Evolutionary conservation across 176 grass and related monocot genomes (phyloP).

Genomic region (Tillandsia fasciculata): DNA sequence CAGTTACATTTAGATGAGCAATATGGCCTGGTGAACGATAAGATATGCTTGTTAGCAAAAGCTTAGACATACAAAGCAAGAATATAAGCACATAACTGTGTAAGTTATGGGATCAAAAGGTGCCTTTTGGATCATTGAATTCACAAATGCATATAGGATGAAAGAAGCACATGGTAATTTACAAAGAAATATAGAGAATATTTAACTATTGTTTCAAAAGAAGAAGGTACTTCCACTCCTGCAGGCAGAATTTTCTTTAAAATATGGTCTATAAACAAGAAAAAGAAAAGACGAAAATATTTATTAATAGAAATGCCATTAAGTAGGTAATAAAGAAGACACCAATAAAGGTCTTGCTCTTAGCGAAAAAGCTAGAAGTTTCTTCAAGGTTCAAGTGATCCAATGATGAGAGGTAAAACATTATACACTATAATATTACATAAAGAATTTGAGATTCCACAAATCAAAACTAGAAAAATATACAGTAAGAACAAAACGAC

Average conservation of each 20-base stretch:
- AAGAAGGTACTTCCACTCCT: slow-evolving; percentile 82
- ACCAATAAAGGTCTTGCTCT: background rate
- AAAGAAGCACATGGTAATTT: slow-evolving; percentile 9
- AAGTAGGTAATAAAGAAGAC: background rate
- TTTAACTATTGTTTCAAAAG: slow-evolving; percentile 98
- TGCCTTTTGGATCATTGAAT: no score
- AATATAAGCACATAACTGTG: no score
- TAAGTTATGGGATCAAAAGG: no score
- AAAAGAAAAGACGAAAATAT: slow-evolving; percentile 3
- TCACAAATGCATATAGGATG: background rate
- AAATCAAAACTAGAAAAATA: no score
- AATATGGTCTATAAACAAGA: slow-evolving; percentile 62
- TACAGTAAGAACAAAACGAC: no score
- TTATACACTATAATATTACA: no score
- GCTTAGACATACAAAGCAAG: no score
- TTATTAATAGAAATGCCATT: background rate
- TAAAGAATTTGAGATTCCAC: no score
- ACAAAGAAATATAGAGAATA: slow-evolving; percentile 25
- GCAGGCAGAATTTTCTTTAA: slow-evolving; percentile 71
- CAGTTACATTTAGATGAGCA: slow-evolving; percentile 91
- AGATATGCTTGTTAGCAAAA: background rate
- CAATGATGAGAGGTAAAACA: no score
- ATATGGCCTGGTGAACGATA: slow-evolving; percentile 60
- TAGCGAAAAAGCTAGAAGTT: background rate
- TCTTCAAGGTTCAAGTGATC: background rate